Base-by-base conservation (phyloP, 306 rosid species). In the Sophora flavescens region DNA sequence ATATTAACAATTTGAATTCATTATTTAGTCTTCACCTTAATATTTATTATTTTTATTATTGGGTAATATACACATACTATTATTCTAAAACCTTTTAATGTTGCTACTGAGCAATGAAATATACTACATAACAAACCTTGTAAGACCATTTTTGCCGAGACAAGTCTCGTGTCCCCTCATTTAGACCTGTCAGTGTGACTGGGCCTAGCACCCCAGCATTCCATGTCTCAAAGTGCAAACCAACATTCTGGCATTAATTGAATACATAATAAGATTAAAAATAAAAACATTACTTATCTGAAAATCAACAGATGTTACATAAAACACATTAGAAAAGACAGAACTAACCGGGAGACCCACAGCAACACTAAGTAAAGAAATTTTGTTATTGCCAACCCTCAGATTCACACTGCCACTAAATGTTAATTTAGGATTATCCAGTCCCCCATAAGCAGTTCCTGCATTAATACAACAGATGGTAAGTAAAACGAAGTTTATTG, bases 271-370 rank as follows among this genome's bases (percentile, higher is more conserved):
- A 44, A 65, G 5, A 52, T 38, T 65, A 13, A 57, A 41, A 6
- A 41, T 36, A 4, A 4, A 54, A 70, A 65, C 8, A 5, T 51
- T 52, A 79, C 22, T 28, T 12, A 38, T 7, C 48, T 75, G 39
- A 28, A 42, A 54, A 60, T 44, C 8, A 38, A n/a, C 67, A 75
- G 28, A 32, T 52, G 66, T 63, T 64, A 69, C 44, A 72, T 33
- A 80, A 60, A 58, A 59, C 4, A 36, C 0, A 39, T n/a, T 15
- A 30, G 51, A 54, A 56, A 72, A 70, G 70, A 41, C 33, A 75
- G 26, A 77, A 91, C 99, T 84, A 80, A 92, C 99, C 88, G 97
- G 85, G 35, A 96, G 96, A 71, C 99, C 99, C 0, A 96, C 98
- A 0, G 99, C 82, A 65, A 84, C 84, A 41, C 98, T 96, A n/a